Conservation (phyloP, 495 filamentous ascomycete genomes). For the Lichenothelia convexa region DNA sequence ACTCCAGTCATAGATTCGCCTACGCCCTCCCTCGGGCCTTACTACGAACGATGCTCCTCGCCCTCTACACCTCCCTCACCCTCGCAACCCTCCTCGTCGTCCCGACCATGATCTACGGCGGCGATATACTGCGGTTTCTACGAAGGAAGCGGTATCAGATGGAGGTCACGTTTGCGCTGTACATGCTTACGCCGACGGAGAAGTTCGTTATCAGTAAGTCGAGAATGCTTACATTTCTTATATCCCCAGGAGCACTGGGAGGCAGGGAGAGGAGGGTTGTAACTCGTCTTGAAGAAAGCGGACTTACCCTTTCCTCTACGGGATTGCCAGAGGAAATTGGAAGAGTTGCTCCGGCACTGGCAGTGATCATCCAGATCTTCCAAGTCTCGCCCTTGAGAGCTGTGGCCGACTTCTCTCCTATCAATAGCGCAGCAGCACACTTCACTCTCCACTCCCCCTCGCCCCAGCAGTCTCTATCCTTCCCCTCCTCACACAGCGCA, state of each 20-base stretch:
- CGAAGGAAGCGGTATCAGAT: slow-evolving; percentile 73
- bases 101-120: slow-evolving; percentile 23
- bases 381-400: too few species aligned
- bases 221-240: too few species aligned
- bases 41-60: background rate
- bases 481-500: background rate
- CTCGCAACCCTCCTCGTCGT: slow-evolving; percentile 11
- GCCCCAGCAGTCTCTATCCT: background rate
- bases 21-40: background rate
- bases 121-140: slow-evolving; percentile 40
- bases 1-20: too few species aligned
- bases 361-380: too few species aligned
- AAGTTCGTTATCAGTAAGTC: slow-evolving; percentile 70
- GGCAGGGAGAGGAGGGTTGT: too few species aligned
- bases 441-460: background rate
- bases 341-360: too few species aligned
- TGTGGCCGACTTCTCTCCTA: too few species aligned
- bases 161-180: slow-evolving; percentile 67
- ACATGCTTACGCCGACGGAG: slow-evolving; percentile 73
- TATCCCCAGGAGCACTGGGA: too few species aligned
- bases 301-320: too few species aligned
- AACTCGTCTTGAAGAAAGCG: too few species aligned
- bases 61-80: slow-evolving; percentile 3
- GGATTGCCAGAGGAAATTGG: too few species aligned
- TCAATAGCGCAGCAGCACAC: background rate